A percentile compares a stretch with the other conserved stretches of the same genome.
Conservation (phyloP, 1,284 basidiomycete genomes). For the Ceratorhiza oryzae-sativae region DNA sequence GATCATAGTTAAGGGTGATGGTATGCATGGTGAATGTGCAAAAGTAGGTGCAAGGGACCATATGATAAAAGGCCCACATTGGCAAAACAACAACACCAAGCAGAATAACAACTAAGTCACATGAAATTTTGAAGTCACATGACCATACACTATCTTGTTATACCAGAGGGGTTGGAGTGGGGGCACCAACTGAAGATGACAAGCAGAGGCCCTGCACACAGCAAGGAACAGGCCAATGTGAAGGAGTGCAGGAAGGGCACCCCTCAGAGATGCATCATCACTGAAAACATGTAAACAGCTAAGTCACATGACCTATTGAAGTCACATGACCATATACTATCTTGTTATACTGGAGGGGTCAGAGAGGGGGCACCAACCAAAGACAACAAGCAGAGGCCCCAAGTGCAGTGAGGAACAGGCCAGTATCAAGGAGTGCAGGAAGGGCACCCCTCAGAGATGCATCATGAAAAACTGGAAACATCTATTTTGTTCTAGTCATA, state of each 20-base stretch:
- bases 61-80: neutral
- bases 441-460: neutral
- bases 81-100: neutral
- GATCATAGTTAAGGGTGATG: neutral
- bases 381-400: neutral
- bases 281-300: no score
- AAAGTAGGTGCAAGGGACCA: neutral
- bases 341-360: no score
- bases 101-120: no score
- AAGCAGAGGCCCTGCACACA: no score
- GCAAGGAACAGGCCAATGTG: no score
- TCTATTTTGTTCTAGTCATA: neutral
- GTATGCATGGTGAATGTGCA: neutral
- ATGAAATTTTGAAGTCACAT: no score
- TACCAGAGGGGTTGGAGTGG: no score
- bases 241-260: no score
- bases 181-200: no score
- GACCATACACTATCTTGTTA: neutral
- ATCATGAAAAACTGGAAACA: no score
- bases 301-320: neutral
- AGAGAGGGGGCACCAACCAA: neutral
- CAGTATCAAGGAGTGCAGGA: neutral
- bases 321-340: no score
- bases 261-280: no score
- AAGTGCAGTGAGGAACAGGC: neutral